Percentiles rank a stretch among this genome's conserved stretches.
These are phyloP conservation scores for Funneliformis mosseae DNA, from an alignment of 192 early-diverging fungal species.

Conservation along the genomic window DNA sequence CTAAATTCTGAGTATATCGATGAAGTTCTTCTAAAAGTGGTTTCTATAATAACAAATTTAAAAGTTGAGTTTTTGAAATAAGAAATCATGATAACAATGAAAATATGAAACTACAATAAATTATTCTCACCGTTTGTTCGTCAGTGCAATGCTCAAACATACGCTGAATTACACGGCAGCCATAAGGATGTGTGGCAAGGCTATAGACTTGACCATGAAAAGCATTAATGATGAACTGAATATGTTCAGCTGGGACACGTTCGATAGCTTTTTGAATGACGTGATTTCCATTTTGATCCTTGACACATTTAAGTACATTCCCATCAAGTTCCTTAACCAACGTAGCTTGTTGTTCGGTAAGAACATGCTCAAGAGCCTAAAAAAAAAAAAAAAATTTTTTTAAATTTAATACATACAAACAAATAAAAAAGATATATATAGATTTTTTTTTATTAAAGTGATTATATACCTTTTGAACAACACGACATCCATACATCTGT, in stretches of 20 bases:
- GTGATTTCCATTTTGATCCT: constrained; percentile 99
- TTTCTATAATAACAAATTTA: constrained; percentile 42
- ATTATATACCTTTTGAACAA: constrained; percentile 87
- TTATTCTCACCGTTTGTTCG: constrained; percentile 63
- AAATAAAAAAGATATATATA: not conserved
- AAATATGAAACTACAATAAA: not conserved
- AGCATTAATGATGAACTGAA: constrained; percentile 95
- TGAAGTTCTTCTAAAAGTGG: constrained; percentile 95
- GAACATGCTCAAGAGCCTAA: constrained; percentile 87
- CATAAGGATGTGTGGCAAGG: constrained; percentile 97
- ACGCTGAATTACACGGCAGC: constrained; percentile 97
- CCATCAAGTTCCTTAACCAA: constrained; percentile 94
- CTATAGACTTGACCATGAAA: constrained; percentile 97
- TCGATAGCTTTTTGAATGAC: constrained; percentile 99
- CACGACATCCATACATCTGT: constrained; percentile 99
- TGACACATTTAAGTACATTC: constrained; percentile 96
- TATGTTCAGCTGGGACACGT: constrained; percentile 89
- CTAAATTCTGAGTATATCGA: constrained; percentile 85
- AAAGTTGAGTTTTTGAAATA: not conserved
- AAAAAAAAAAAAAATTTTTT: constrained; percentile 14
- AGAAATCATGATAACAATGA: constrained; percentile 2
- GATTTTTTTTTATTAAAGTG: not conserved
- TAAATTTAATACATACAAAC: not conserved
- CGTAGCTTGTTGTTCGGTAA: constrained; percentile 86
- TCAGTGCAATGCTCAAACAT: constrained; percentile 99